Conservation (phyloP, 768 basidiomycete genomes). For the Phylloporus arenicola region DNA sequence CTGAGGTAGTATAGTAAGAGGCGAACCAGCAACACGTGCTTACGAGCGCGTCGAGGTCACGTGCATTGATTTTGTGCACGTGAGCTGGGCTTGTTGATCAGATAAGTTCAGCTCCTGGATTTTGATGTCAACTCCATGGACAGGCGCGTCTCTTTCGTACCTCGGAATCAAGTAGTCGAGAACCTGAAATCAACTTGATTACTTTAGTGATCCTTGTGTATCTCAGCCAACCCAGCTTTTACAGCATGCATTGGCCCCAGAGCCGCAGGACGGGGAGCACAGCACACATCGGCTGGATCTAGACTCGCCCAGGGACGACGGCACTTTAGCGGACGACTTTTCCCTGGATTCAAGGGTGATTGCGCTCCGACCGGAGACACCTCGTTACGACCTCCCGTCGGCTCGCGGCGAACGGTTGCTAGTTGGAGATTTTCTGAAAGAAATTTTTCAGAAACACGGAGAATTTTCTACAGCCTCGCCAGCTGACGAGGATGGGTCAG, state of each 20-base stretch:
- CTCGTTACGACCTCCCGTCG: slow-evolving; percentile 44
- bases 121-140: slow-evolving; percentile 28
- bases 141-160: slow-evolving; percentile 32
- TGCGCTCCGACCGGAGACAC: slow-evolving; percentile 31
- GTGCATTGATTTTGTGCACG: slow-evolving; percentile 27
- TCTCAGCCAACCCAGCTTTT: slow-evolving; percentile 56
- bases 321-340: slow-evolving; percentile 31
- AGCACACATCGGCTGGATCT: background rate
- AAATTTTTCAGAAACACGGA: slow-evolving; percentile 32
- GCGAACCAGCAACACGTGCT: slow-evolving; percentile 20
- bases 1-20: slow-evolving; percentile 11
- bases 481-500: slow-evolving; percentile 16
- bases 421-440: slow-evolving; percentile 48
- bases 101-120: no score
- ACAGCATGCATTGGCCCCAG: slow-evolving; percentile 37
- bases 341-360: slow-evolving; percentile 40
- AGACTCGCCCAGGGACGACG: slow-evolving; percentile 15
- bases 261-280: slow-evolving; percentile 14
- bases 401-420: slow-evolving; percentile 18
- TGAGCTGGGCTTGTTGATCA: background rate
- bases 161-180: slow-evolving; percentile 2
- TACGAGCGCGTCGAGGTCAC: slow-evolving; percentile 23
- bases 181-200: slow-evolving; percentile 9
- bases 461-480: slow-evolving; percentile 14
- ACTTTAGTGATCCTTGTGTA: slow-evolving; percentile 38